Evolutionary conservation across 306 rosid genomes (phyloP).

Genomic region (Cucumis hystrix): DNA sequence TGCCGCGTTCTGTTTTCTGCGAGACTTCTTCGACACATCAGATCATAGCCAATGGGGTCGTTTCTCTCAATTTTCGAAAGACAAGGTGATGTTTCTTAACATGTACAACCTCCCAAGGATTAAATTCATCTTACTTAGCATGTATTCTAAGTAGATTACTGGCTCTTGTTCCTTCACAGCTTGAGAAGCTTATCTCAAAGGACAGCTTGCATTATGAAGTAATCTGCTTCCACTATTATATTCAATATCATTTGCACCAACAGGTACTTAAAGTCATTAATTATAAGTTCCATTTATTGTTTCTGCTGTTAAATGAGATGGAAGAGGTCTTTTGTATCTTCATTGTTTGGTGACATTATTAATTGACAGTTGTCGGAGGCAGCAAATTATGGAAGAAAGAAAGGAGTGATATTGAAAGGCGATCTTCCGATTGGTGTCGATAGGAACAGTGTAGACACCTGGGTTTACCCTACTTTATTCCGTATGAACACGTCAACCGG

Average conservation of each 20-base stretch:
- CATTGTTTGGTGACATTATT: background rate
- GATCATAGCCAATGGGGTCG: constrained; percentile 93
- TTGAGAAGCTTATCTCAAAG: constrained; percentile 75
- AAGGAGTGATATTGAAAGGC: constrained; percentile 87
- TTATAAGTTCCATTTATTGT: constrained; percentile 7
- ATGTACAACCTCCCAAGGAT: background rate
- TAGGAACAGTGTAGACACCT: constrained; percentile 91
- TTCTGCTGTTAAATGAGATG: constrained; percentile 5
- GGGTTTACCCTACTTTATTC: constrained; percentile 84
- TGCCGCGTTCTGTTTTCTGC: constrained; percentile 84
- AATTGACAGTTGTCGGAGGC: constrained; percentile 67
- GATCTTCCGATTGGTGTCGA: constrained; percentile 97
- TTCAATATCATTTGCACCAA: constrained; percentile 79
- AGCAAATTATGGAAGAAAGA: constrained; percentile 72
- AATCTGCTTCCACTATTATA: constrained; percentile 81
- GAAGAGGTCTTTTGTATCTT: background rate
- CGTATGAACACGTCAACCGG: constrained; percentile 97
- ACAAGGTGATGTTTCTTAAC: constrained; percentile 36
- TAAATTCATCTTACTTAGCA: background rate
- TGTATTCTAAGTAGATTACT: background rate
- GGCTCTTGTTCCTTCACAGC: constrained; percentile 32
- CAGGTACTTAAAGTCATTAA: constrained; percentile 43
- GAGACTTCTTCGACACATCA: constrained; percentile 94
- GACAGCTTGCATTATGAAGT: constrained; percentile 63
- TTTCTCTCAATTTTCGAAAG: constrained; percentile 55